These are phyloP conservation scores for Fonsecaea multimorphosa DNA, from an alignment of 2,329 filamentous ascomycete species.

Conservation along the genomic window DNA sequence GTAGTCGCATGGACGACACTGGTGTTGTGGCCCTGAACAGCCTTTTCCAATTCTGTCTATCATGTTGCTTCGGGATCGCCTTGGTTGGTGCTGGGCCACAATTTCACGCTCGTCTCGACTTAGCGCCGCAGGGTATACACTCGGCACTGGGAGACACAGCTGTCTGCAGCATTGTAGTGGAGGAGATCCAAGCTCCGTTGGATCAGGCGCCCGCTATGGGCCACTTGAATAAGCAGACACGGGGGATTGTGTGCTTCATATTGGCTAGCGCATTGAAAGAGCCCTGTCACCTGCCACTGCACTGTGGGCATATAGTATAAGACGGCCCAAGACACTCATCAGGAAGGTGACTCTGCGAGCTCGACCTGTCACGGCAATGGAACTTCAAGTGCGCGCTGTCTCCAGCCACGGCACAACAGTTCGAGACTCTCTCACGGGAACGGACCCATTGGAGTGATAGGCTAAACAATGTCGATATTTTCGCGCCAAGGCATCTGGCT, in stretches of 20 bases:
- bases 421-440: not conserved
- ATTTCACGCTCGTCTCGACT: not conserved
- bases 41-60: slow-evolving; percentile 1
- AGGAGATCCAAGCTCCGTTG: not conserved
- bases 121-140: not conserved
- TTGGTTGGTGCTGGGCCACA: not conserved
- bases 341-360: not conserved
- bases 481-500: not conserved
- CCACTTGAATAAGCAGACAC: not conserved
- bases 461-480: not conserved
- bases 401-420: not conserved
- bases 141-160: not conserved
- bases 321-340: not conserved
- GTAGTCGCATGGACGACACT: not conserved
- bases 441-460: not conserved
- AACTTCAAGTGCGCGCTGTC: not conserved
- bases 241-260: not conserved
- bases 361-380: not conserved
- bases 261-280: not conserved
- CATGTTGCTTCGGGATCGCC: not conserved
- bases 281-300: not conserved
- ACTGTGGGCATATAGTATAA: not conserved
- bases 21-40: slow-evolving; percentile 3
- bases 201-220: not conserved
- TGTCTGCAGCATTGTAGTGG: not conserved